These are phyloP conservation scores for Trifolium repens DNA, from an alignment of 306 rosid species.

Conservation along the genomic window DNA sequence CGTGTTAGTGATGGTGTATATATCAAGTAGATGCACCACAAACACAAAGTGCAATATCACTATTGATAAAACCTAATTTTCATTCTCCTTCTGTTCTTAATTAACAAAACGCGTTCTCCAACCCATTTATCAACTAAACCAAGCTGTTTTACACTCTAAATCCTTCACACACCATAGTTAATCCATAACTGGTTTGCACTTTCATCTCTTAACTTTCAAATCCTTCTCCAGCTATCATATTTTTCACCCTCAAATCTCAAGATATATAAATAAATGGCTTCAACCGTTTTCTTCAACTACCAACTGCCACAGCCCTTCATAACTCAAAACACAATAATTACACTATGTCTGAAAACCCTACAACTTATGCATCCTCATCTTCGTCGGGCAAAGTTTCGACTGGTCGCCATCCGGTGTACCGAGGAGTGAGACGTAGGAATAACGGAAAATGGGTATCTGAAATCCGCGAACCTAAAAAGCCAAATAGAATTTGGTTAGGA, in stretches of 20 bases:
- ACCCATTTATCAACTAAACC: slow-evolving; percentile 43
- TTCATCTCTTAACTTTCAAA: slow-evolving; percentile 21
- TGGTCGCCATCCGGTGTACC: slow-evolving; percentile 50
- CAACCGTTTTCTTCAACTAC: slow-evolving; percentile 42
- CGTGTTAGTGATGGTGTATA: slow-evolving; percentile 38
- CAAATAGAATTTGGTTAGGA: slow-evolving; percentile 82
- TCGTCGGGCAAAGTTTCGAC: slow-evolving; percentile 27
- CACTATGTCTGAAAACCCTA: slow-evolving; percentile 31
- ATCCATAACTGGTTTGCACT: slow-evolving; percentile 55
- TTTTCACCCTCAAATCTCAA: background rate
- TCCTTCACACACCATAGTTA: slow-evolving; percentile 43
- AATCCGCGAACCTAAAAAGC: slow-evolving; percentile 55
- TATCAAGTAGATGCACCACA: background rate
- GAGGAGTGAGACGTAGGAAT: slow-evolving; percentile 56
- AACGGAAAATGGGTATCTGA: slow-evolving; percentile 65
- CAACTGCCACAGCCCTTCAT: slow-evolving; percentile 39
- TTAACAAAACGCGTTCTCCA: slow-evolving; percentile 47
- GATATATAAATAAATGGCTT: slow-evolving; percentile 40
- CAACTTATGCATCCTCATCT: slow-evolving; percentile 15
- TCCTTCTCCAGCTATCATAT: slow-evolving; percentile 23
- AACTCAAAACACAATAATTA: background rate
- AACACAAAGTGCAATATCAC: slow-evolving; percentile 45
- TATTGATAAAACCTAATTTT: slow-evolving; percentile 14
- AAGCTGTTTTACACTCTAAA: slow-evolving; percentile 51
- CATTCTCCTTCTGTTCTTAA: background rate